Evolutionary conservation across 1,139 yeast genomes (phyloP).

Genomic region (Sugiyamaella japonica): DNA sequence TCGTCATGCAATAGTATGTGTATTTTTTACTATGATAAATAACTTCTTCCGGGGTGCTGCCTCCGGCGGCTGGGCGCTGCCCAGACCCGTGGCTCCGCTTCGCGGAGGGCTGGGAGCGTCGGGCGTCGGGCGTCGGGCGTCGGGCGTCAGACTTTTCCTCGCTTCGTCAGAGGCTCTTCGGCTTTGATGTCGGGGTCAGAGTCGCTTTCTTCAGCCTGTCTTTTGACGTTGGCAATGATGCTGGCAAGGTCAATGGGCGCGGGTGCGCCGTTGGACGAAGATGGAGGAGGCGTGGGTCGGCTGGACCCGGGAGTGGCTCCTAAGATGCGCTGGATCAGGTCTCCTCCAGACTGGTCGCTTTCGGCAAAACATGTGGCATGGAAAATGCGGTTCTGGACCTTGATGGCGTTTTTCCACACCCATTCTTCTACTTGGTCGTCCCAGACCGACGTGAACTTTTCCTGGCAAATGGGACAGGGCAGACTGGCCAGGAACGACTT

Average conservation of each 20-base stretch:
- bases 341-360: conserved; percentile 48
- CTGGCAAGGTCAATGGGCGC: conserved; percentile 29
- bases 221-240: conserved; percentile 24
- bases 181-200: conserved; percentile 5
- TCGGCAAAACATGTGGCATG: conserved; percentile 84
- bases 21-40: not conserved
- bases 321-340: conserved; percentile 34
- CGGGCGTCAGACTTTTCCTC: conserved; percentile 24
- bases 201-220: conserved; percentile 27
- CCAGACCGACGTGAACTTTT: conserved; percentile 73
- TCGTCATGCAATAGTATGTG: not conserved
- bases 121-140: too few species aligned
- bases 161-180: conserved; percentile 23
- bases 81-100: not conserved
- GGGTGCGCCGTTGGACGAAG: not conserved
- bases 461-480: conserved; percentile 86
- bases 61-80: conserved; percentile 4
- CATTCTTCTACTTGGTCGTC: conserved; percentile 92
- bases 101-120: too few species aligned
- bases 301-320: conserved; percentile 26
- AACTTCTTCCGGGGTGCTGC: not conserved
- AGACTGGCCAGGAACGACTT: conserved; percentile 65
- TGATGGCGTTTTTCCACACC: conserved; percentile 86
- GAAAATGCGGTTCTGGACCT: conserved; percentile 67
- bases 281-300: conserved; percentile 13